Evolutionary conservation across 1,284 basidiomycete genomes (phyloP).

Genomic region (Hemileia vastatrix): DNA sequence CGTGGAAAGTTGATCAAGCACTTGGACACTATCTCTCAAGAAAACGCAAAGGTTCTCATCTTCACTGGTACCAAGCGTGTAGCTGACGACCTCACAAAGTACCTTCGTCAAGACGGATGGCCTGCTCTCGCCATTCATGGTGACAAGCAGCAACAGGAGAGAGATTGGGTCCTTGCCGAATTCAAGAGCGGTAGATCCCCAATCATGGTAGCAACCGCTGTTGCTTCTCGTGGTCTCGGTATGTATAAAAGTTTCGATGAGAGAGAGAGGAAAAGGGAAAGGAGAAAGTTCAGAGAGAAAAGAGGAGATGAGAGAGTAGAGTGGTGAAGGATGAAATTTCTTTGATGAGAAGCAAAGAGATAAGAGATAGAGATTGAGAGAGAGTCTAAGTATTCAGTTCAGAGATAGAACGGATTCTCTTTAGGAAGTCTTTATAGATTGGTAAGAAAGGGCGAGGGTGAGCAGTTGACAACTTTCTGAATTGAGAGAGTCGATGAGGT

Average conservation of each 20-base stretch:
- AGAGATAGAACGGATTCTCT: no score
- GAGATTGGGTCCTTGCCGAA: conserved; percentile 43
- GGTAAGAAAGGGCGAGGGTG: no score
- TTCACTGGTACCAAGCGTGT: conserved; percentile 43
- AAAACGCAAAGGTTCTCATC: conserved; percentile 44
- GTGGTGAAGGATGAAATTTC: neutral
- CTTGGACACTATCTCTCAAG: conserved; percentile 40
- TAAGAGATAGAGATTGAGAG: neutral
- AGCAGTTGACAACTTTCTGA: no score
- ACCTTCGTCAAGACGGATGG: conserved; percentile 41
- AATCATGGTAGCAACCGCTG: conserved; percentile 44
- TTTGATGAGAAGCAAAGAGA: neutral
- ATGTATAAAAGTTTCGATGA: conserved; percentile 26
- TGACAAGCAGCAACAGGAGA: conserved; percentile 45
- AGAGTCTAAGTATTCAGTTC: neutral
- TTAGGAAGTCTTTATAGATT: no score
- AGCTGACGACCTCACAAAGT: conserved; percentile 42
- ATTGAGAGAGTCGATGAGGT: no score
- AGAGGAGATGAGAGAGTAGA: neutral
- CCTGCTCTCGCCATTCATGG: conserved; percentile 44
- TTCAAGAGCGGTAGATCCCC: conserved; percentile 45
- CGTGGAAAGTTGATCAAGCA: conserved; percentile 48
- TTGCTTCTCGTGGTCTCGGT: conserved; percentile 44
- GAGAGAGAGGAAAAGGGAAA: neutral
- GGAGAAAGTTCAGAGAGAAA: no score